These are phyloP conservation scores for Deinandra increscens DNA, from an alignment of 129 eudicot species.

Conservation along the genomic window DNA sequence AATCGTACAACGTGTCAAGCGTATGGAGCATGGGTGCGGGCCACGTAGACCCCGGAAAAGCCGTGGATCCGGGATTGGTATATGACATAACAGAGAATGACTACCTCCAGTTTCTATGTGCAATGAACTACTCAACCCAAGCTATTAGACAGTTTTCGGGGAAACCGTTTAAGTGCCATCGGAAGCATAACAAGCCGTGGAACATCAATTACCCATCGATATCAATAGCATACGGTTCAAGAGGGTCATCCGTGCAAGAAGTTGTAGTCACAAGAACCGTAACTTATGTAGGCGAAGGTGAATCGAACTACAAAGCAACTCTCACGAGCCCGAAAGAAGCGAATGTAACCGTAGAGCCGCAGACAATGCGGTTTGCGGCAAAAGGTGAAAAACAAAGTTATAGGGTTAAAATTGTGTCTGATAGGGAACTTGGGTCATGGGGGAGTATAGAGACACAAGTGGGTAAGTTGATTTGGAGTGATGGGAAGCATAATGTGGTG, in stretches of 20 bases:
- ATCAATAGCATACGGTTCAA: conserved; percentile 34
- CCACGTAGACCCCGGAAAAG: conserved; percentile 68
- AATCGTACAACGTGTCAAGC: conserved; percentile 37
- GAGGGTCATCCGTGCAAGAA: conserved; percentile 19
- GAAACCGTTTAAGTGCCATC: conserved; percentile 31
- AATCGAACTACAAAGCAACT: conserved; percentile 37
- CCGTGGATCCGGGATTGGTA: conserved; percentile 74
- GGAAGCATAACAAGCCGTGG: conserved; percentile 55
- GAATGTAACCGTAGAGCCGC: conserved; percentile 43
- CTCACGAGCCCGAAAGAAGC: conserved; percentile 43
- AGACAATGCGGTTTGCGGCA: conserved; percentile 34
- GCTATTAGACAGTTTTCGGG: conserved; percentile 40
- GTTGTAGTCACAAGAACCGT: conserved; percentile 53
- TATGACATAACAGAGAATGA: conserved; percentile 51
- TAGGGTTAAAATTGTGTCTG: conserved; percentile 40
- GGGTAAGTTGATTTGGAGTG: conserved; percentile 66
- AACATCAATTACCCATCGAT: conserved; percentile 76
- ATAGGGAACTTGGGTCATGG: conserved; percentile 31
- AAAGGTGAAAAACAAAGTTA: conserved; percentile 62
- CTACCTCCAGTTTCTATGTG: conserved; percentile 65
- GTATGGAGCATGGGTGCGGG: conserved; percentile 77
- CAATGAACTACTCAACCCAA: conserved; percentile 42
- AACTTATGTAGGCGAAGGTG: conserved; percentile 53
- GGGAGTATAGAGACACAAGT: conserved; percentile 35
- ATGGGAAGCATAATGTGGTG: conserved; percentile 55